A percentile compares a stretch with the other conserved stretches of the same genome.
Evolutionary conservation across 805 yeast species (phyloP).

Genomic region (Saccharomyces cerevisiae): DNA sequence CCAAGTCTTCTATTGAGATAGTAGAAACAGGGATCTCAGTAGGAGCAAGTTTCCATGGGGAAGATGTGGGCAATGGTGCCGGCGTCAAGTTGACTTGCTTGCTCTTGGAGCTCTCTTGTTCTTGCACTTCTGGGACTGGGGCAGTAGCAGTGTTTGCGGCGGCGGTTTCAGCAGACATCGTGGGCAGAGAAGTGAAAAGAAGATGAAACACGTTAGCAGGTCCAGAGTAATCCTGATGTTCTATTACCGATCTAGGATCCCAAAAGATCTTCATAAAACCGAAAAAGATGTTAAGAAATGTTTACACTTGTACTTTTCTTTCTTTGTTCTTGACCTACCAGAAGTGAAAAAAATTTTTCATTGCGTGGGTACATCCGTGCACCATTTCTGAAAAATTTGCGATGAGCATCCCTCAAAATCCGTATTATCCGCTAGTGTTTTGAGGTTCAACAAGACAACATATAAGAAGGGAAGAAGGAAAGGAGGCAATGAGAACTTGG

Average conservation of each 20-base stretch:
- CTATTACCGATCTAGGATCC: background rate
- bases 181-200: background rate
- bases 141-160: background rate
- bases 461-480: background rate
- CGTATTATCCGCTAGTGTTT: background rate
- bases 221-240: background rate
- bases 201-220: background rate
- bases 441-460: background rate
- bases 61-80: slow-evolving; percentile 30
- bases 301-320: background rate
- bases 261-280: background rate
- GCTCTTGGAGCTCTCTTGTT: slow-evolving; percentile 12
- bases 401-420: background rate
- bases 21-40: slow-evolving; percentile 20
- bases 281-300: background rate
- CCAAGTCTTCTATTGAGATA: slow-evolving; percentile 17
- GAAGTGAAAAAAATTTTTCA: slow-evolving; percentile 1
- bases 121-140: slow-evolving; percentile 1
- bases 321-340: background rate
- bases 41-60: slow-evolving; percentile 28
- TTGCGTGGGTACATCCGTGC: slow-evolving; percentile 3
- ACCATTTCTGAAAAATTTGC: background rate
- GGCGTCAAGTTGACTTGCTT: slow-evolving; percentile 19
- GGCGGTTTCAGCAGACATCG: slow-evolving; percentile 2
- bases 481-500: background rate